A percentile compares a stretch with the other conserved stretches of the same genome.
phyloP scores from a whole-genome alignment of 2,329 filamentous ascomycete genomes.

The Proliferodiscus dingleyae region DNA sequence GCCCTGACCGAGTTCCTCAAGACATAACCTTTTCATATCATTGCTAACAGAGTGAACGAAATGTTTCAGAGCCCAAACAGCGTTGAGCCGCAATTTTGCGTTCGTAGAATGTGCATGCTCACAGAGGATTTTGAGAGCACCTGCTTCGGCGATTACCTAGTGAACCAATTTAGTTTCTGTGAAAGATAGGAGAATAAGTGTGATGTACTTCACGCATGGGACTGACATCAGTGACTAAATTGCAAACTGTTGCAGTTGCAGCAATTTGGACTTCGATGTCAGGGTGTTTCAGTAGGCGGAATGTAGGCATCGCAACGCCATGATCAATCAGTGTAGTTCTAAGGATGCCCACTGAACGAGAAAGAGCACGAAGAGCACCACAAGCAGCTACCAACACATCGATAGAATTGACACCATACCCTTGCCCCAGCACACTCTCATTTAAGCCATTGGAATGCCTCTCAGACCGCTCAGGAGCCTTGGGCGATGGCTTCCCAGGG shows the following conservation, averaged over 20 bases:
- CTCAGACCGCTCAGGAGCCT: conserved; percentile 34
- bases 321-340: conserved; percentile 85
- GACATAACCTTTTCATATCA: conserved; percentile 68
- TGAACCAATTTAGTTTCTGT: conserved; percentile 4
- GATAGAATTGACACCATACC: conserved; percentile 69
- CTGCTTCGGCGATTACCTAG: conserved; percentile 66
- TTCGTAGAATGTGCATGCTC: conserved; percentile 79
- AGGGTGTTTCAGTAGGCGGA: conserved; percentile 67
- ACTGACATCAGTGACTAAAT: conserved; percentile 82
- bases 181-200: neutral
- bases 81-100: conserved; percentile 74
- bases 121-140: conserved; percentile 72
- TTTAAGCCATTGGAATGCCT: conserved; percentile 24
- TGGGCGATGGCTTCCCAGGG: conserved; percentile 44
- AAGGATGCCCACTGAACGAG: conserved; percentile 77
- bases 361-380: conserved; percentile 73
- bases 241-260: conserved; percentile 78
- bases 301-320: conserved; percentile 71
- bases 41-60: conserved; percentile 69
- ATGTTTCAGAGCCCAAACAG: conserved; percentile 92
- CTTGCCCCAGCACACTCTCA: conserved; percentile 22
- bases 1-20: conserved; percentile 70
- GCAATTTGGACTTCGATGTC: conserved; percentile 79
- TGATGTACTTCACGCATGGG: conserved; percentile 77
- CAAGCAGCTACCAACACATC: conserved; percentile 81